Evolutionary conservation across 352 stramenopile genomes (phyloP).

Genomic region (Globisporangium sylvaticum): DNA sequence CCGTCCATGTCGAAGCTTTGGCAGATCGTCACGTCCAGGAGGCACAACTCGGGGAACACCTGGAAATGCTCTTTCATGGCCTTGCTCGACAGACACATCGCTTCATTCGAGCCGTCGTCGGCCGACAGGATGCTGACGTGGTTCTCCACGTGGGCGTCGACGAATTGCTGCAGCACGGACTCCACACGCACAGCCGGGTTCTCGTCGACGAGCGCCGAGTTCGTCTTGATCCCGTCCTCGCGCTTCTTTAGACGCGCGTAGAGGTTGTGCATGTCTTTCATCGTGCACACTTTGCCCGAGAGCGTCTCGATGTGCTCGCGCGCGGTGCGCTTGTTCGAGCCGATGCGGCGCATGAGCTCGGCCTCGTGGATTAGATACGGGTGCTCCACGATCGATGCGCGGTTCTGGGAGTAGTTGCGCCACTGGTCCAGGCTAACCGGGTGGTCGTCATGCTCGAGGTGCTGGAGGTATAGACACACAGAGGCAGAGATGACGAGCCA

Average conservation of each 20-base stretch:
- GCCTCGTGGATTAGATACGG: constrained; percentile 67
- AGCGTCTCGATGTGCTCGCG: constrained; percentile 63
- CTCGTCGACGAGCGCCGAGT: constrained; percentile 23
- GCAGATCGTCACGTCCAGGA: constrained; percentile 49
- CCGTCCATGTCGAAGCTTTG: constrained; percentile 30
- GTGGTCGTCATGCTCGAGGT: constrained; percentile 64
- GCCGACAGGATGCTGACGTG: constrained; percentile 69
- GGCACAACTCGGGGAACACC: constrained; percentile 53
- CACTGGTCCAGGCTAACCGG: constrained; percentile 60
- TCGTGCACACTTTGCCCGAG: constrained; percentile 66
- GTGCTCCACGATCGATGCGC: constrained; percentile 60
- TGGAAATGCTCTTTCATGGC: constrained; percentile 71
- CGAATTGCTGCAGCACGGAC: constrained; percentile 57
- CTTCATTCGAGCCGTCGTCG: constrained; percentile 69
- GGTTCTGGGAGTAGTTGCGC: constrained; percentile 80
- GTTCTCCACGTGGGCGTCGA: constrained; percentile 69
- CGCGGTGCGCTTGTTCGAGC: constrained; percentile 62
- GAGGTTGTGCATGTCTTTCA: constrained; percentile 82
- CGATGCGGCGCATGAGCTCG: constrained; percentile 65
- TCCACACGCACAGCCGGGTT: constrained; percentile 36
- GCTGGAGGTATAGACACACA: constrained; percentile 18
- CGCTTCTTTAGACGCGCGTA: constrained; percentile 59
- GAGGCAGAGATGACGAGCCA: not conserved
- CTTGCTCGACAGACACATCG: constrained; percentile 68
- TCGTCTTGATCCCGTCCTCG: constrained; percentile 50